A percentile compares a stretch with the other conserved stretches of the same genome.
phyloP scores from a whole-genome alignment of 1,284 basidiomycete genomes.

The Leucocoprinus gongylophorus region DNA sequence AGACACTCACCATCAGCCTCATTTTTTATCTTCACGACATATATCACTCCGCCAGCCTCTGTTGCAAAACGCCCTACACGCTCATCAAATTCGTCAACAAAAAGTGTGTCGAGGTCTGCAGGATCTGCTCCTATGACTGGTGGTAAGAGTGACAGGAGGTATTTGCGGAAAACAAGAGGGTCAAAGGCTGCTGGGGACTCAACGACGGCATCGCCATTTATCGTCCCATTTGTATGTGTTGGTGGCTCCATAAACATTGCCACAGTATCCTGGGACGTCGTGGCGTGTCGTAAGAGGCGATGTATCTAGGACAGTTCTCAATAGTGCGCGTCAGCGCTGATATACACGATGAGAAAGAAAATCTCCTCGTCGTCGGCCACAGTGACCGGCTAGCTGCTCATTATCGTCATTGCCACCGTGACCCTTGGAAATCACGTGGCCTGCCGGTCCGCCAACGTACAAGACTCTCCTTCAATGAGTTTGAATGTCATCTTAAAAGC shows the following conservation, averaged over 20 bases:
- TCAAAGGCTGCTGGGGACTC: constrained; percentile 40
- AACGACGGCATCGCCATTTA: constrained; percentile 19
- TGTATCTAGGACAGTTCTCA: too few species aligned
- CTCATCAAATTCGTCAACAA: constrained; percentile 71
- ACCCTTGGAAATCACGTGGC: too few species aligned
- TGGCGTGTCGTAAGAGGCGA: too few species aligned
- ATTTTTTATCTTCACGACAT: constrained; percentile 71
- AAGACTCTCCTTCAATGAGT: too few species aligned
- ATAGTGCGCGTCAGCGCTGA: too few species aligned
- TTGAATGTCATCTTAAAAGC: too few species aligned
- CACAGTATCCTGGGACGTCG: too few species aligned
- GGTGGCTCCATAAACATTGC: constrained; percentile 21
- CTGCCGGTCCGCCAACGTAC: too few species aligned
- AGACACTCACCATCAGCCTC: constrained; percentile 53
- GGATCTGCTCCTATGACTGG: constrained; percentile 62
- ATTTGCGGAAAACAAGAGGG: constrained; percentile 53
- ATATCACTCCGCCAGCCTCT: constrained; percentile 64
- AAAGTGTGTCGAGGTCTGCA: constrained; percentile 59
- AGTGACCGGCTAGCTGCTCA: too few species aligned
- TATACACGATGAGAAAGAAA: too few species aligned
- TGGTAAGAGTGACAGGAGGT: constrained; percentile 65
- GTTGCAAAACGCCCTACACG: constrained; percentile 65
- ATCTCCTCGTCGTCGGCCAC: too few species aligned
- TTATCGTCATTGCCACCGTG: too few species aligned
- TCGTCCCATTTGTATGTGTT: constrained; percentile 25